Conservation (phyloP, 305 asterid species). For the Fraxinus greggii region DNA sequence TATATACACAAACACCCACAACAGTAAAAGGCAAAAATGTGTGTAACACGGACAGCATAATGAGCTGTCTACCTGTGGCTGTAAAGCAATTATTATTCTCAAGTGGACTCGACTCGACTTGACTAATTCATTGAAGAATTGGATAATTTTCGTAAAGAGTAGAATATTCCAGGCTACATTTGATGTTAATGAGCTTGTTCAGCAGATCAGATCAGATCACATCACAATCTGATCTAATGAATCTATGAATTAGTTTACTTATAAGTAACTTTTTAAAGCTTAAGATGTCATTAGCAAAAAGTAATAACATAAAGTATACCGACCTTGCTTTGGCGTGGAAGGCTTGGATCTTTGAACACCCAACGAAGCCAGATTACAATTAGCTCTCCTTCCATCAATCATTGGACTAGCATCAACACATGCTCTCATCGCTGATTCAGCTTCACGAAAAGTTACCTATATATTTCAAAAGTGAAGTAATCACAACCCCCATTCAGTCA, state of each 20-base stretch:
- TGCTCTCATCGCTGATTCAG: conserved; percentile 96
- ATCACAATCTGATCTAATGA: neutral
- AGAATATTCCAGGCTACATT: neutral
- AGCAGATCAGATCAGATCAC: neutral
- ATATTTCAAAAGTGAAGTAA: neutral
- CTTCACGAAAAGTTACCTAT: conserved; percentile 87
- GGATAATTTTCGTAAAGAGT: neutral
- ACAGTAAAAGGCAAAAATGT: conserved; percentile 30
- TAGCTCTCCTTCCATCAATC: conserved; percentile 96
- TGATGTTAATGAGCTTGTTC: neutral
- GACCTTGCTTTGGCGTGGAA: conserved; percentile 68
- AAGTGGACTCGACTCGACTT: neutral
- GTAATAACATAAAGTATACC: conserved; percentile 27
- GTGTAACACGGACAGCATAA: conserved; percentile 32
- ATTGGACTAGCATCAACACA: conserved; percentile 92
- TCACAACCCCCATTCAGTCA: neutral
- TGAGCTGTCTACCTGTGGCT: conserved; percentile 59
- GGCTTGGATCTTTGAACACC: conserved; percentile 97
- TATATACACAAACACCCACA: neutral
- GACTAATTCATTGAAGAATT: neutral
- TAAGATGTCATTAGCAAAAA: neutral
- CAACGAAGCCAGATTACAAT: conserved; percentile 95
- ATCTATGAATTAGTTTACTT: neutral
- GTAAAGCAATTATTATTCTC: conserved; percentile 18
- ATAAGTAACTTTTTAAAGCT: neutral